Conservation (phyloP, 768 basidiomycete genomes). For the Mycena epipterygia region DNA sequence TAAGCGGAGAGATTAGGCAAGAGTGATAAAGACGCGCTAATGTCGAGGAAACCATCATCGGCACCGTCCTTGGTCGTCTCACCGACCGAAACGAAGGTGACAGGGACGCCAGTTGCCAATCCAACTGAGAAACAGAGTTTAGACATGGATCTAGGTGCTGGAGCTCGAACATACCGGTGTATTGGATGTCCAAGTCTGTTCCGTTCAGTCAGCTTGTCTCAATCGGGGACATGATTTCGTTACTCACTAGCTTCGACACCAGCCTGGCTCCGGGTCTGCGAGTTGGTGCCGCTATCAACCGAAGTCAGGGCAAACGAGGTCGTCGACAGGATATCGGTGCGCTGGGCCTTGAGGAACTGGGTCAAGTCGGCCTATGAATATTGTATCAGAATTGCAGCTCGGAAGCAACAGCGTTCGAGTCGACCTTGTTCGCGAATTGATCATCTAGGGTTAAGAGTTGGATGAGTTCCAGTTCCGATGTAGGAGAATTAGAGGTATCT, state of each 20-base stretch:
- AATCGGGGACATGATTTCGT: neutral
- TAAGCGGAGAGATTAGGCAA: too few relatives aligned
- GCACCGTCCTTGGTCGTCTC: constrained; percentile 27
- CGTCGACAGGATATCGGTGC: constrained; percentile 41
- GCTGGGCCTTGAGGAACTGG: constrained; percentile 41
- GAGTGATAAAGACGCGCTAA: too few relatives aligned
- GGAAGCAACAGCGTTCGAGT: neutral
- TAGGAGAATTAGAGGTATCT: neutral
- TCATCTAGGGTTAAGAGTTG: constrained; percentile 1
- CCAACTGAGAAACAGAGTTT: constrained; percentile 24
- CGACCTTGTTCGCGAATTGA: constrained; percentile 32
- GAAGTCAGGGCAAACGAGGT: constrained; percentile 42
- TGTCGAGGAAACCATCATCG: constrained; percentile 36
- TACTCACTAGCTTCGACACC: constrained; percentile 45
- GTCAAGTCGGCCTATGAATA: constrained; percentile 33
- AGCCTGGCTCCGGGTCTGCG: constrained; percentile 40
- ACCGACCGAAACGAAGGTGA: constrained; percentile 42
- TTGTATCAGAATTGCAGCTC: neutral
- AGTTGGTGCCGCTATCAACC: constrained; percentile 45
- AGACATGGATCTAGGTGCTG: neutral
- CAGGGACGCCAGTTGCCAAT: constrained; percentile 42
- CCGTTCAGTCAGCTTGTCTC: neutral
- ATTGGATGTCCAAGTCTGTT: constrained; percentile 42
- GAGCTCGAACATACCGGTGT: constrained; percentile 33
- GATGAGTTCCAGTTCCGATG: neutral